Evolutionary conservation across 2,329 filamentous ascomycete genomes (phyloP).

Genomic region (Aureobasidium sp.): DNA sequence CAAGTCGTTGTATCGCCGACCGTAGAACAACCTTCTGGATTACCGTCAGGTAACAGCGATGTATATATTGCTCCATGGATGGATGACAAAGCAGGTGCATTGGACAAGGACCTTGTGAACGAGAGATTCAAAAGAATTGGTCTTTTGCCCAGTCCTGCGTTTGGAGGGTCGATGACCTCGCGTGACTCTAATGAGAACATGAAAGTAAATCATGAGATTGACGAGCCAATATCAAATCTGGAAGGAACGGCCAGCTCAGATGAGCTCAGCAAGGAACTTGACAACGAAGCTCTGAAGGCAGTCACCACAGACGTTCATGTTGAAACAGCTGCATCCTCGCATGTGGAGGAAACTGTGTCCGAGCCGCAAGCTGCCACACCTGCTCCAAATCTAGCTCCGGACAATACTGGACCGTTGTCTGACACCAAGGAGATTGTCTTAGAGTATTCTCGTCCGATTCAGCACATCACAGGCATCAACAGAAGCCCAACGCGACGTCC

Average conservation of each 20-base stretch:
- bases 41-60: neutral
- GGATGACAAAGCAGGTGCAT: neutral
- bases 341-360: neutral
- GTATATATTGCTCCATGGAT: constrained; percentile 13
- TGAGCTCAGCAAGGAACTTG: neutral
- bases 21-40: neutral
- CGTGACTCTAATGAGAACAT: constrained; percentile 8
- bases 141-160: constrained; percentile 18
- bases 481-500: constrained; percentile 6
- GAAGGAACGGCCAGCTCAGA: neutral
- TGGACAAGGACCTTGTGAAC: constrained; percentile 9
- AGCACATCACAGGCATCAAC: neutral
- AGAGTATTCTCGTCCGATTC: neutral
- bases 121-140: constrained; percentile 14
- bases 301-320: neutral
- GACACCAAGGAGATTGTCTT: neutral
- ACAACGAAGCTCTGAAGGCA: neutral
- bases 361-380: neutral
- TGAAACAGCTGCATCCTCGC: neutral
- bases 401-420: neutral
- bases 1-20: neutral
- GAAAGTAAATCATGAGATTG: neutral
- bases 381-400: neutral
- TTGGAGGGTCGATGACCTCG: constrained; percentile 10
- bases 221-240: neutral